Evolutionary conservation across 2,329 filamentous ascomycete species (phyloP), one percentile per base, ranked within the genome.

Genomic region (Boeremia lycopersici): DNA sequence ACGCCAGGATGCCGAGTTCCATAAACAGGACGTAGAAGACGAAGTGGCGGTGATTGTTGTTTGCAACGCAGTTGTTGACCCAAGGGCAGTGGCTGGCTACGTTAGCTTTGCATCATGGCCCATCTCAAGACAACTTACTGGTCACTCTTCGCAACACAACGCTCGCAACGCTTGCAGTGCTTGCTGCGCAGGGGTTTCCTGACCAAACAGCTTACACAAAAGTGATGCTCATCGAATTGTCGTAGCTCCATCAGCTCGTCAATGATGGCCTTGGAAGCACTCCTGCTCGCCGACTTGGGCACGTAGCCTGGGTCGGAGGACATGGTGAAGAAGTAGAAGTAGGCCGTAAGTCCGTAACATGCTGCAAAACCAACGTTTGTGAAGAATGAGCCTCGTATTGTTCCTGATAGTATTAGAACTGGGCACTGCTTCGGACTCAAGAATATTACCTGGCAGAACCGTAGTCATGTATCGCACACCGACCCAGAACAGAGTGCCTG

Each of bases 21-120:
- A 99, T 78, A 67, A 78, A 87, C 36, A 96, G 78, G 15, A 99
- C 84, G 73, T 98, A 99, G 44, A 97, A 79, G 69, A 97, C 89
- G 75, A 99, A 99, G 65, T 97, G 93, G 12, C 95, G 88, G 70
- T 98, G 90, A 74, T 98, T 99, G 78, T 98, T 98, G 60, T 95
- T 85, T 38, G 91, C 95, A 36, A 99, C 86, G 68, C 95, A 99
- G 76, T 97, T 98, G 77, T 96, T 90, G 23, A 98, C 90, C 95
- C 95, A 99, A 0, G 95, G 95, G 70, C 95, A 99, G 72, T 99
- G 95, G 70, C 91, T 96, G 62, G 29, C n/a, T 39, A 11, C 3
- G 43, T 71, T 59, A 72, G 69, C 42, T 40, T 33, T 7, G 36
- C 36, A 35, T 39, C n/a, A 11, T 23, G 1, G 19, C 2, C 31